Conservation (phyloP, 768 basidiomycete genomes). For the Kwoniella heveanensis region DNA sequence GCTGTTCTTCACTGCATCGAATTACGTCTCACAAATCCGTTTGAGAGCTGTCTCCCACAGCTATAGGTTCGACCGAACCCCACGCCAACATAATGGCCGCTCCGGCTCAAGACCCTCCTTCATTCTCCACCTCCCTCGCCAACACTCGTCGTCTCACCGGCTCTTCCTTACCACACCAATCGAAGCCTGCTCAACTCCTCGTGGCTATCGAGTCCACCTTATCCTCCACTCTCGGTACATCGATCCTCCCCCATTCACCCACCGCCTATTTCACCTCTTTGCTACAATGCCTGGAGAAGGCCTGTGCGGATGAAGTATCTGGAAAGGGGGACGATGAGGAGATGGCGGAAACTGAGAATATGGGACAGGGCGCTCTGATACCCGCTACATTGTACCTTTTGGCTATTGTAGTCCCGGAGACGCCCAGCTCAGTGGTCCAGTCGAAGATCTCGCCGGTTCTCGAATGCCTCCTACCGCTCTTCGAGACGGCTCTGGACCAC, state of each 20-base stretch:
- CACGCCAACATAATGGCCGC: constrained; percentile 11
- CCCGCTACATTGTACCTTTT: constrained; percentile 84
- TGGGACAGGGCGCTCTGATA: constrained; percentile 70
- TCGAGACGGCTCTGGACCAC: constrained; percentile 71
- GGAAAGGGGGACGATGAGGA: constrained; percentile 58
- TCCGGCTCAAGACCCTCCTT: constrained; percentile 6
- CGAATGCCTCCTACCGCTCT: constrained; percentile 74
- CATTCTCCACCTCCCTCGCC: constrained; percentile 59
- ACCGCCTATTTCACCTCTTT: constrained; percentile 92
- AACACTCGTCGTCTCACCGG: constrained; percentile 86
- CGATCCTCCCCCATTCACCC: constrained; percentile 62
- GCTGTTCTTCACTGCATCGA: no score
- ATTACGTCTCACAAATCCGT: no score
- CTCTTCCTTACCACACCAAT: constrained; percentile 82
- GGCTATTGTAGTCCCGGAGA: constrained; percentile 73
- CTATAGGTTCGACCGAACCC: no score
- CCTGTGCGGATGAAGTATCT: constrained; percentile 48
- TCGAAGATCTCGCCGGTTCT: constrained; percentile 72
- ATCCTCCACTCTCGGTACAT: constrained; percentile 34
- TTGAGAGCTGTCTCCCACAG: not conserved
- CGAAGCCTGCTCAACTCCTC: constrained; percentile 81
- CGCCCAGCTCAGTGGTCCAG: constrained; percentile 76
- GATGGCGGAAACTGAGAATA: constrained; percentile 49
- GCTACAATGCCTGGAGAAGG: constrained; percentile 49
- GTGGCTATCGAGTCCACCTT: constrained; percentile 73